A percentile compares a stretch with the other conserved stretches of the same genome.
Conservation (phyloP, 2,329 filamentous ascomycete species). For the Hypoxylon sp. region DNA sequence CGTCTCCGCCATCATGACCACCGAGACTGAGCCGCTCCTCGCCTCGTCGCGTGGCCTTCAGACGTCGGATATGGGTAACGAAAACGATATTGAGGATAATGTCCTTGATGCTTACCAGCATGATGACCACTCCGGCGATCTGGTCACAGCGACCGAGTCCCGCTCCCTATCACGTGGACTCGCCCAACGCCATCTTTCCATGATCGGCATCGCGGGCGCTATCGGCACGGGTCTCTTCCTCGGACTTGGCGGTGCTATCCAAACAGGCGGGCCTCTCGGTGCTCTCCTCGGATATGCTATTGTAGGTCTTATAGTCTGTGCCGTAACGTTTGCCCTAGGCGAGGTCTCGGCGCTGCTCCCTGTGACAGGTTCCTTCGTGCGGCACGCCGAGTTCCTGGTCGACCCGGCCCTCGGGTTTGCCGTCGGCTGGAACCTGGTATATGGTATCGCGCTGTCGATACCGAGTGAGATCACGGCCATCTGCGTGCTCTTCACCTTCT, state of each 20-base stretch:
- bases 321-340: constrained; percentile 71
- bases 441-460: constrained; percentile 68
- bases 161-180: constrained; percentile 65
- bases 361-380: constrained; percentile 74
- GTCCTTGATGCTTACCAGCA: constrained; percentile 14
- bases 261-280: constrained; percentile 64
- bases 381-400: constrained; percentile 72
- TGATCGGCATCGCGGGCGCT: constrained; percentile 73
- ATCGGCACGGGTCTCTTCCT: constrained; percentile 74
- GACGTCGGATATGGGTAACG: constrained; percentile 33
- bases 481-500: constrained; percentile 73
- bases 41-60: constrained; percentile 22
- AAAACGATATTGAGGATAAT: constrained; percentile 22
- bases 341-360: constrained; percentile 73
- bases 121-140: constrained; percentile 56
- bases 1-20: constrained; percentile 32
- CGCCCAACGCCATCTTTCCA: constrained; percentile 70
- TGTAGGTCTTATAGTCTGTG: constrained; percentile 69
- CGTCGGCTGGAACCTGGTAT: constrained; percentile 68
- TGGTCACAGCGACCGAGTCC: constrained; percentile 65
- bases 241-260: constrained; percentile 68
- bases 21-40: constrained; percentile 42
- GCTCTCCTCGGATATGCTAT: constrained; percentile 68
- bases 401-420: constrained; percentile 72
- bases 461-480: constrained; percentile 74